These are phyloP conservation scores for Trichoderma virens DNA, from an alignment of 495 filamentous ascomycete genomes.

Conservation along the genomic window DNA sequence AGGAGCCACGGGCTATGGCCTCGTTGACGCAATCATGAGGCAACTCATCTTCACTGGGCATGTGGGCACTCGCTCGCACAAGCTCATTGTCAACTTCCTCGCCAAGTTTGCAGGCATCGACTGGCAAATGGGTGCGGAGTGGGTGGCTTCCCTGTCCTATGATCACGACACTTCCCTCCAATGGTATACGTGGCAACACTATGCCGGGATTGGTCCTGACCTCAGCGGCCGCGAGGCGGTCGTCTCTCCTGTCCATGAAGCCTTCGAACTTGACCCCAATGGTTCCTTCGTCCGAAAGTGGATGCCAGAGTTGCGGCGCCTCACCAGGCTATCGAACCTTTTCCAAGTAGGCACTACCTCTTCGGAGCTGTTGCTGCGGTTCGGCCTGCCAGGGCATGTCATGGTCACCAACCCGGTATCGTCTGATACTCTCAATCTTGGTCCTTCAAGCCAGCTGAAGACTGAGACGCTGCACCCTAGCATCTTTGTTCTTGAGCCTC, in stretches of 20 bases:
- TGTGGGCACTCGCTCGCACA: slow-evolving; percentile 60
- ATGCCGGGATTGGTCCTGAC: slow-evolving; percentile 67
- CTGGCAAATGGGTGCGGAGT: slow-evolving; percentile 70
- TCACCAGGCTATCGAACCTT: slow-evolving; percentile 46
- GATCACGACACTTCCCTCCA: slow-evolving; percentile 68
- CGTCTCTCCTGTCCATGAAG: slow-evolving; percentile 69
- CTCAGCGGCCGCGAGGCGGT: slow-evolving; percentile 54
- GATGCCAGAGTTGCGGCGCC: slow-evolving; percentile 51
- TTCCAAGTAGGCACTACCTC: slow-evolving; percentile 58
- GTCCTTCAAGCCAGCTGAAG: no score
- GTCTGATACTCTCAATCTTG: neutral
- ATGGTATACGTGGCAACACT: slow-evolving; percentile 75
- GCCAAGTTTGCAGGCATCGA: slow-evolving; percentile 63
- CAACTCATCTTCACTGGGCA: slow-evolving; percentile 65
- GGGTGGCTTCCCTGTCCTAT: slow-evolving; percentile 62
- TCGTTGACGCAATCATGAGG: slow-evolving; percentile 64
- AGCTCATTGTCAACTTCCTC: slow-evolving; percentile 66
- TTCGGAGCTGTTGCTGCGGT: slow-evolving; percentile 38
- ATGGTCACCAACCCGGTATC: slow-evolving; percentile 50
- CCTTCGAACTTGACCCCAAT: slow-evolving; percentile 57
- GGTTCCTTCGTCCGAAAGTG: slow-evolving; percentile 60
- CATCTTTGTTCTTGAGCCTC: no score
- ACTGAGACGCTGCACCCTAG: no score
- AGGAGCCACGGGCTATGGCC: slow-evolving; percentile 58
- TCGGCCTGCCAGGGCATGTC: slow-evolving; percentile 40